Conservation (phyloP, 2,329 filamentous ascomycete species). For the Aspergillus aculeatus region DNA sequence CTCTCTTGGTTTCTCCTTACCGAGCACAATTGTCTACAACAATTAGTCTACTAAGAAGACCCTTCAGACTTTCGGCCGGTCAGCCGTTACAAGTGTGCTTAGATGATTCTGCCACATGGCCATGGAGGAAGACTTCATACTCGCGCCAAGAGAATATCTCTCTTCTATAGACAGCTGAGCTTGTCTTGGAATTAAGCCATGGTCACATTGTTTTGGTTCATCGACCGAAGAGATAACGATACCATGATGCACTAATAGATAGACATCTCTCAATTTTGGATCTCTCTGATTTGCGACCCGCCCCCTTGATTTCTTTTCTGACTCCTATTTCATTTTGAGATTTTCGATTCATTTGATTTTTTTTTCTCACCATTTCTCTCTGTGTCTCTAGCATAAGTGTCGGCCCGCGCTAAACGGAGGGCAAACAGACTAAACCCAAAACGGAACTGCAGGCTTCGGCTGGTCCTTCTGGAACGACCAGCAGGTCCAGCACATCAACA, state of each 20-base stretch:
- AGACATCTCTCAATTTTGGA: neutral
- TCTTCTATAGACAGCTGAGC: neutral
- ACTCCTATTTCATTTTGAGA: neutral
- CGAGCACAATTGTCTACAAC: slow-evolving; percentile 1
- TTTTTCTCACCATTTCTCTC: neutral
- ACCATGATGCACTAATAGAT: neutral
- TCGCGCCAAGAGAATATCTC: neutral
- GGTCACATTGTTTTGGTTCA: neutral
- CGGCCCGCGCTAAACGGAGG: neutral
- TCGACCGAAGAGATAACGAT: neutral
- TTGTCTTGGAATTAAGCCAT: neutral
- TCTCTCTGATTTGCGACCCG: neutral
- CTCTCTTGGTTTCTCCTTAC: neutral
- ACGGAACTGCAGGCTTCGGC: neutral
- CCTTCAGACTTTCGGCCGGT: neutral
- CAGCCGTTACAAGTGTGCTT: neutral
- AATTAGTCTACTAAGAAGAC: neutral
- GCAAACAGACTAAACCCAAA: neutral
- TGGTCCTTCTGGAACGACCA: neutral
- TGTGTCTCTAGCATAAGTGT: neutral
- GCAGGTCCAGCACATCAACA: neutral
- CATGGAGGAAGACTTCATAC: neutral
- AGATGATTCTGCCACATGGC: neutral
- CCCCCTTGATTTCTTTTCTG: neutral
- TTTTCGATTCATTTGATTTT: neutral